Base-by-base conservation (phyloP, 441 rosid genomes). In the Manihot esculenta region DNA sequence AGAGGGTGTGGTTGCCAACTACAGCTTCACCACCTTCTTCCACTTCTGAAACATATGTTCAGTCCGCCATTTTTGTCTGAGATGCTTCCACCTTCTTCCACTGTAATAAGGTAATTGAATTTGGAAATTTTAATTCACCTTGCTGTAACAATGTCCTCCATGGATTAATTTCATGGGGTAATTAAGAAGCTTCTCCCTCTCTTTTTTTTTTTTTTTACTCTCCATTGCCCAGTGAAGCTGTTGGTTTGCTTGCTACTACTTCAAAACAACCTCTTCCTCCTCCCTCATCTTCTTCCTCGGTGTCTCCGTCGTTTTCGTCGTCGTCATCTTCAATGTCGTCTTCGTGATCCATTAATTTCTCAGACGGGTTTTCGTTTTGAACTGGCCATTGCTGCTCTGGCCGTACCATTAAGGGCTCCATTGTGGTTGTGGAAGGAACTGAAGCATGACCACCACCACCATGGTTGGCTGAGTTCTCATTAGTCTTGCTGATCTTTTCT, bases 241-340 rank as follows among this genome's bases (percentile, higher is more conserved):
- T 41, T 24, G 74, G 71, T 70, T 73, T 81, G 70, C 76, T 85
- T 26, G 86, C 83, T 51, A 79, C 86, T 3, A 85, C 72, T 79
- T 87, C 88, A 56, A 79, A 87, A 53, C 72, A 85, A 45, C 72
- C 87, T 55, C 67, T 71, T 53, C 66, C 82, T 35, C 64, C 84
- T 10, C 44, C 79, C 26, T 76, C 74, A 42, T 73, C 74, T 47
- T 79, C 83, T 49, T 76, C 79, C 27, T 82, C 82, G 14, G 49
- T 45, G 3, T 81, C 85, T 53, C 78, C 84, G 35, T 77, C 92
- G 12, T 73, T 84, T 3, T 21, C 72, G 70, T 71, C 66, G 1
- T 73, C 64, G 0, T 72, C 75, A 0, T 81, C 89, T 18, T 82
- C 89, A 15, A 77, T 76, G 24, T 76, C 74, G 10, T 78, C 71